Percentiles rank a stretch among this genome's conserved stretches.
Evolutionary conservation across 177 flowering plant genomes (phyloP).

Genomic region (Vitis hybrid): DNA sequence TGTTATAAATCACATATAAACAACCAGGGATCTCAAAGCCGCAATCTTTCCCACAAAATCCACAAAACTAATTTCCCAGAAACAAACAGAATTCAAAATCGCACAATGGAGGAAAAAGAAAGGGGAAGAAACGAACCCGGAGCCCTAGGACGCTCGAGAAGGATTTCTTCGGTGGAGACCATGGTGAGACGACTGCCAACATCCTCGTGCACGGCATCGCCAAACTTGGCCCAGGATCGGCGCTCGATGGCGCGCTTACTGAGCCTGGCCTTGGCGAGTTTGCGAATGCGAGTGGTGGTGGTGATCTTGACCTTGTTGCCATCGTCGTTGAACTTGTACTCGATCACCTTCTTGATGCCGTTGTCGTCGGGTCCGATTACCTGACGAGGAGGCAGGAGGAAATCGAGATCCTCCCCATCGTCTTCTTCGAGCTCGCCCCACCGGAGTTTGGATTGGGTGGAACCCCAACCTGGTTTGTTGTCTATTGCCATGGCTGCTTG

Average conservation of each 20-base stretch:
- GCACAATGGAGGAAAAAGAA: background rate
- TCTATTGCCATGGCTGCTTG: too few relatives aligned
- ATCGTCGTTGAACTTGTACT: constrained; percentile 74
- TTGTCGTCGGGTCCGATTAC: constrained; percentile 80
- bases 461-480: too few relatives aligned
- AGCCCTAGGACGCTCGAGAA: constrained; percentile 64
- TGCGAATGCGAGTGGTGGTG: constrained; percentile 67
- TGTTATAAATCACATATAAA: too few relatives aligned
- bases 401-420: constrained; percentile 71
- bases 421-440: constrained; percentile 94
- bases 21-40: too few relatives aligned
- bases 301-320: constrained; percentile 79
- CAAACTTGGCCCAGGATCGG: constrained; percentile 65
- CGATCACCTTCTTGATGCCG: constrained; percentile 74
- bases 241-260: constrained; percentile 83
- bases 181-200: constrained; percentile 66
- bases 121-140: constrained; percentile 35
- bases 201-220: constrained; percentile 77
- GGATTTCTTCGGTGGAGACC: constrained; percentile 85
- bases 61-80: too few relatives aligned
- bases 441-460: constrained; percentile 33
- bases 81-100: too few relatives aligned
- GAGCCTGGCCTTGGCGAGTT: constrained; percentile 73
- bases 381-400: constrained; percentile 66
- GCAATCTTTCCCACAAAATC: too few relatives aligned